Evolutionary conservation across 148 eudicot genomes (phyloP), one percentile per base, ranked within the genome.

Genomic region (Vaccinium corymbosum): DNA sequence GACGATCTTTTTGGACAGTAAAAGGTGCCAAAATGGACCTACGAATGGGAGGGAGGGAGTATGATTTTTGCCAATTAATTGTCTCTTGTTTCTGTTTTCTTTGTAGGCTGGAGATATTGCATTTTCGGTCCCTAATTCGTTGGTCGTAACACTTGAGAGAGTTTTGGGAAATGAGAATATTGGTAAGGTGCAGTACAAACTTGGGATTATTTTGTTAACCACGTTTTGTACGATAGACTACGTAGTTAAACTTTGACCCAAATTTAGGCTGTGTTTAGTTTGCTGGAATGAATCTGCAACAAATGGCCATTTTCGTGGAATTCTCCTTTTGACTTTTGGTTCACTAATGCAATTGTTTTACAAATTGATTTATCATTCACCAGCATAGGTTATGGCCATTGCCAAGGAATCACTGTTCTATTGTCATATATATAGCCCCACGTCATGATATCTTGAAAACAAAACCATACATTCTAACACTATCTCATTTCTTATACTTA

Each of bases 91-190:
- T 62, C 55, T 56, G 1, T 68, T 70, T 22, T 35, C 38, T 85
- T 11, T 64, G 73, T 84, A 92, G 93, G 90, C 85, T 17, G 99
- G 99, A 16, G 99, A 94, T 87, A 53, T 93, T 84, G 99, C 96
- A 27, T 95, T 97, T 90, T 92, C 96, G 27, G 96, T 97, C 64
- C 98, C 99, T 0, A 83, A 89, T 88, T 90, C 95, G 4, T 87
- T 97, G 93, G 93, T 97, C 11, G 99, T 97, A 55, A 97, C 99
- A 1, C 90, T 97, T 57, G 99, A 97, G 89, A 92, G 98, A 82
- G 99, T 97, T 70, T 82, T 97, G 89, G 99, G 99, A n/a, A 97
- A 95, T 50, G 98, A 97, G 85, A 92, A 90, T 56, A 87, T 97
- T 51, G 99, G 99, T 97, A 93, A 85, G 91, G 86, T 82, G 87